phyloP scores from a whole-genome alignment of 208 protist genomes.

The Leptomonas pyrrhocoris region DNA sequence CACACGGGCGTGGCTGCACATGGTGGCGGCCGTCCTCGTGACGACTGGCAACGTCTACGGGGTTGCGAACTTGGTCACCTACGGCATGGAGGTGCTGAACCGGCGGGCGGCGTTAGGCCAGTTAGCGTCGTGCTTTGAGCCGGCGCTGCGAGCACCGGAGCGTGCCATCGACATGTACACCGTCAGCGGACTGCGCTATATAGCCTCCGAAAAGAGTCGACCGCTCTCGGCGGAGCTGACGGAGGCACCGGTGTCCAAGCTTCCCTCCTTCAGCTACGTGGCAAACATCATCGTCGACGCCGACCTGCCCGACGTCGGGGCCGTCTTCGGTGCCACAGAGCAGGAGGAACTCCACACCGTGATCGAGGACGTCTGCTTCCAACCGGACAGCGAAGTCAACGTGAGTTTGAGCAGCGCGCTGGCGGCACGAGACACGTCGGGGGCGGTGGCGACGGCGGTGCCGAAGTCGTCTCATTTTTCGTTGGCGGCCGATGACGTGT shows the following conservation, averaged over 20 bases:
- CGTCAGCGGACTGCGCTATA: slow-evolving; percentile 37
- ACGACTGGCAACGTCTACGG: slow-evolving; percentile 47
- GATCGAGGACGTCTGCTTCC: slow-evolving; percentile 48
- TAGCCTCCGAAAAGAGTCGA: slow-evolving; percentile 31
- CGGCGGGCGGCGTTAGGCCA: slow-evolving; percentile 45
- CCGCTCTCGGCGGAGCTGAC: slow-evolving; percentile 32
- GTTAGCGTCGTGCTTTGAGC: slow-evolving; percentile 50
- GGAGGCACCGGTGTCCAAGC: slow-evolving; percentile 44
- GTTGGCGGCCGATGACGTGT: slow-evolving; percentile 14
- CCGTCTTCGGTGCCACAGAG: slow-evolving; percentile 39
- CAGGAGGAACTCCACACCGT: slow-evolving; percentile 27
- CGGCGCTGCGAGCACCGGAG: slow-evolving; percentile 15
- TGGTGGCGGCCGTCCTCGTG: slow-evolving; percentile 51
- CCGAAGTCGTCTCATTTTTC: slow-evolving; percentile 13
- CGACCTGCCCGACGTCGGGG: slow-evolving; percentile 41
- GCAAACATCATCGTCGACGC: slow-evolving; percentile 58
- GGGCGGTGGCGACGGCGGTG: slow-evolving; percentile 7
- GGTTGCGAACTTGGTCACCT: slow-evolving; percentile 49
- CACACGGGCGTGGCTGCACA: slow-evolving; percentile 74
- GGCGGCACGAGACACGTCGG: slow-evolving; percentile 12
- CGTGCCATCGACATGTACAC: slow-evolving; percentile 31
- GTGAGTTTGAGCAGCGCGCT: slow-evolving; percentile 23
- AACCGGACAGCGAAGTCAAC: slow-evolving; percentile 24
- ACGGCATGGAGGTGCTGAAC: slow-evolving; percentile 55
- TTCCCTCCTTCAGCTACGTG: slow-evolving; percentile 57